These are phyloP conservation scores for Karstenula rhodostoma DNA, from an alignment of 2,329 filamentous ascomycete genomes.

Conservation along the genomic window DNA sequence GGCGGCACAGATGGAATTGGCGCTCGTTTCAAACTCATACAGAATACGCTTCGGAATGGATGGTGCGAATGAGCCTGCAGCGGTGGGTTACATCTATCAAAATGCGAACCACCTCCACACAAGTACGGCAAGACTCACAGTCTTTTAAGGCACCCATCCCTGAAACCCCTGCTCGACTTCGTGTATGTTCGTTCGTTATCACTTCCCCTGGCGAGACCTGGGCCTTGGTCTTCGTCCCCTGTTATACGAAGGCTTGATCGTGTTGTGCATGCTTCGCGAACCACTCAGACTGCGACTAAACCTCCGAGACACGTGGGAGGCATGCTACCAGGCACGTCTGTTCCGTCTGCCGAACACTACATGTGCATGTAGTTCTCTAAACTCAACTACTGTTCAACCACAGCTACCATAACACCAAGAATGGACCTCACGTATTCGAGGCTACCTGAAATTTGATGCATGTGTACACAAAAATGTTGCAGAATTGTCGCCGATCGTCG, in stretches of 20 bases:
- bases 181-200: neutral
- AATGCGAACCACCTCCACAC: neutral
- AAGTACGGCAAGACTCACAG: neutral
- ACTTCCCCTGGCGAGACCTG: neutral
- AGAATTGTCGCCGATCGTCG: neutral
- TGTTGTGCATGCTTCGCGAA: conserved; percentile 10
- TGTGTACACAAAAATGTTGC: neutral
- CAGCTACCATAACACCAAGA: neutral
- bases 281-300: conserved; percentile 9
- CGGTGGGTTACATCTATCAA: neutral
- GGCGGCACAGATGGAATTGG: conserved; percentile 35
- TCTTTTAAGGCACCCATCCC: neutral
- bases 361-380: neutral
- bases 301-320: conserved; percentile 12
- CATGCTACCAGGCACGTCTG: neutral
- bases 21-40: conserved; percentile 47
- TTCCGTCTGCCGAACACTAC: neutral
- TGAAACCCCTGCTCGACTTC: neutral
- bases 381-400: neutral
- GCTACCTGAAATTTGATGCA: neutral
- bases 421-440: neutral
- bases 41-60: conserved; percentile 13
- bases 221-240: neutral
- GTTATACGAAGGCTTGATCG: conserved; percentile 3
- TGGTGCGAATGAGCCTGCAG: neutral